Evolutionary conservation across 2,329 filamentous ascomycete species (phyloP).

Genomic region (Magnaporthiopsis incrustans): DNA sequence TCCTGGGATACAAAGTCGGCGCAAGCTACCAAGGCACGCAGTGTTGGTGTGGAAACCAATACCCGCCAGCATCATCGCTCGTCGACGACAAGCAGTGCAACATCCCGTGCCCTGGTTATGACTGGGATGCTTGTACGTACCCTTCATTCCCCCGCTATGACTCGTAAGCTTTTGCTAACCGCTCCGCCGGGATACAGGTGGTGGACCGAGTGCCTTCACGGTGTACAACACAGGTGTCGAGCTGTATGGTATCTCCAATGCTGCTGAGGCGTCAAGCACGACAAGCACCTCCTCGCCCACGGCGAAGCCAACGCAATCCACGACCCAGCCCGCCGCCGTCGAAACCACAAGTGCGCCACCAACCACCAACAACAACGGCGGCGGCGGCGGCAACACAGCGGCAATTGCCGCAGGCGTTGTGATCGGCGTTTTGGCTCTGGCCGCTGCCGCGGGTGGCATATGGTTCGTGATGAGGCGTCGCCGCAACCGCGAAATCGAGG

Average conservation of each 20-base stretch:
- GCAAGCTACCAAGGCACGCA: slow-evolving; percentile 51
- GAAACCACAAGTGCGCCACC: slow-evolving; percentile 19
- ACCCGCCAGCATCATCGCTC: slow-evolving; percentile 51
- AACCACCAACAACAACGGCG: slow-evolving; percentile 19
- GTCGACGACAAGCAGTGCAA: slow-evolving; percentile 55
- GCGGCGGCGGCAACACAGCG: slow-evolving; percentile 58
- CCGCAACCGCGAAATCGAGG: slow-evolving; percentile 69
- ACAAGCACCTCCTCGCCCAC: slow-evolving; percentile 4
- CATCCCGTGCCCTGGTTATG: slow-evolving; percentile 56
- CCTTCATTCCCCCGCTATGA: not conserved
- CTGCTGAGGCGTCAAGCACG: slow-evolving; percentile 13
- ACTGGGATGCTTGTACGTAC: slow-evolving; percentile 54
- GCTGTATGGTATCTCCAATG: slow-evolving; percentile 27
- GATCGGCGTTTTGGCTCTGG: slow-evolving; percentile 66
- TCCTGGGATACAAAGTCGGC: slow-evolving; percentile 46
- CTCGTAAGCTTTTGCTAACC: slow-evolving; percentile 11
- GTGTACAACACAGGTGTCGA: slow-evolving; percentile 43
- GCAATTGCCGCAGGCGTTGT: slow-evolving; percentile 85
- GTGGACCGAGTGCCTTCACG: slow-evolving; percentile 41
- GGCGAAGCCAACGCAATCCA: slow-evolving; percentile 7
- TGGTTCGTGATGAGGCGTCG: slow-evolving; percentile 71
- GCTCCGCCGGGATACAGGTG: slow-evolving; percentile 33
- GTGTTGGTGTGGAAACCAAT: slow-evolving; percentile 66
- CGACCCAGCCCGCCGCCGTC: not conserved
- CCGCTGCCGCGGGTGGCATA: slow-evolving; percentile 56